Base-by-base conservation (phyloP, 2,329 filamentous ascomycete genomes). In the Clarireedia homoeocarpa region DNA sequence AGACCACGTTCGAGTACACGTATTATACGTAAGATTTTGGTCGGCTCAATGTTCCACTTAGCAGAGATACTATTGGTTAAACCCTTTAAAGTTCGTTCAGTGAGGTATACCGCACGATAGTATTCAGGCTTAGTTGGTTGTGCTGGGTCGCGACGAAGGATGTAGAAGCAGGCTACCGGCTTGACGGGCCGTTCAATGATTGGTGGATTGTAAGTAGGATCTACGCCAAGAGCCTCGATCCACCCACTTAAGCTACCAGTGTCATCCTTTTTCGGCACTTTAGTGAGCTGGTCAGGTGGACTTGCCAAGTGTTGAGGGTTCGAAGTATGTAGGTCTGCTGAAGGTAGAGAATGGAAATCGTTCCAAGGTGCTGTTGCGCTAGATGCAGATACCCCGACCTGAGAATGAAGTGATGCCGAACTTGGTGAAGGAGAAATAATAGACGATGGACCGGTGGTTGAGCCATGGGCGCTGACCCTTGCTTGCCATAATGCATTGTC, bases 151-250 rank as follows among this genome's bases (percentile, higher is more conserved):
- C 71, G 79, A 67, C 77, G 83, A 9, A 79, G 78, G 23, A 96
- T 74, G 67, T 95, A 97, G 70, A 97, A 91, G 73, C 91, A 96
- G 50, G 92, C 92, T 44, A 95, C 84, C 70, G 79, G 74, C 70
- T 89, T 95, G 20, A 83, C 75, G 7, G 78, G 74, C 56, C 80
- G 82, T 65, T 95, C 89, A 1, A 79, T 74, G 0, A 79, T 74
- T 0, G 91, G 91, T 46, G 94, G 86, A 57, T 86, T 83, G 69
- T 97, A 99, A 2, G 80, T 81, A 15, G 85, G 76, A 69, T 97
- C 94, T n/a, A 97, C 89, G 34, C 90, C 94, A 6, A 96, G 73
- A 1, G 91, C 90, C 69, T 96, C 91, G 60, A 97, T 94, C 85
- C 88, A 96, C 5, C 88, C 87, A 58, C 83, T 86, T 27, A 91